These are phyloP conservation scores for Trichoderma guizhouense DNA, from an alignment of 2,329 filamentous ascomycete species.

Conservation along the genomic window DNA sequence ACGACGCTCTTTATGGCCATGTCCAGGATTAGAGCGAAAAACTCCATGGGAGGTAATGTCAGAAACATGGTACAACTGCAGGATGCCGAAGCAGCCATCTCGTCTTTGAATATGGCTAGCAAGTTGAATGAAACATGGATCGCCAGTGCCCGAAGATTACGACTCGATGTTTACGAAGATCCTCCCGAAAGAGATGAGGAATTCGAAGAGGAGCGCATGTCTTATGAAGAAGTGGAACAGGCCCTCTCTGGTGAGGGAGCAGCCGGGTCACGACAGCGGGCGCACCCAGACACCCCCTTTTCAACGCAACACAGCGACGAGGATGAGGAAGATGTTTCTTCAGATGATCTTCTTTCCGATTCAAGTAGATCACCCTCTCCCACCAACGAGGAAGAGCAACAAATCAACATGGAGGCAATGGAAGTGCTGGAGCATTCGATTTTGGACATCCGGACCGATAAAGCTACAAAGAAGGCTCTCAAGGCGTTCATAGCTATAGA, in stretches of 20 bases:
- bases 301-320: neutral
- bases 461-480: constrained; percentile 36
- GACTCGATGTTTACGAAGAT: constrained; percentile 46
- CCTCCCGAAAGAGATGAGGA: constrained; percentile 25
- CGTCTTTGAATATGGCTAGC: constrained; percentile 43
- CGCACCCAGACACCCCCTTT: neutral
- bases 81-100: constrained; percentile 50
- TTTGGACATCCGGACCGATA: constrained; percentile 37
- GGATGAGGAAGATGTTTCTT: constrained; percentile 22
- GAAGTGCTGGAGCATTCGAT: constrained; percentile 44
- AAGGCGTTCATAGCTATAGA: constrained; percentile 40
- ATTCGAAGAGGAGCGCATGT: constrained; percentile 33
- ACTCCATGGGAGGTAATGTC: constrained; percentile 28
- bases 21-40: constrained; percentile 60
- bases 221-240: constrained; percentile 44
- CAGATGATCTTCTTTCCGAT: constrained; percentile 21
- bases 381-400: constrained; percentile 29
- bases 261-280: neutral
- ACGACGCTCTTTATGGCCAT: constrained; percentile 67
- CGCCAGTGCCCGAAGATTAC: constrained; percentile 46
- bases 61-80: constrained; percentile 36
- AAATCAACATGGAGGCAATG: constrained; percentile 37
- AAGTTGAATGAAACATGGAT: constrained; percentile 46
- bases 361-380: constrained; percentile 2
- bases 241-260: constrained; percentile 28